phyloP scores from a whole-genome alignment of 2,329 filamentous ascomycete species.

The Ophiostoma ips region DNA sequence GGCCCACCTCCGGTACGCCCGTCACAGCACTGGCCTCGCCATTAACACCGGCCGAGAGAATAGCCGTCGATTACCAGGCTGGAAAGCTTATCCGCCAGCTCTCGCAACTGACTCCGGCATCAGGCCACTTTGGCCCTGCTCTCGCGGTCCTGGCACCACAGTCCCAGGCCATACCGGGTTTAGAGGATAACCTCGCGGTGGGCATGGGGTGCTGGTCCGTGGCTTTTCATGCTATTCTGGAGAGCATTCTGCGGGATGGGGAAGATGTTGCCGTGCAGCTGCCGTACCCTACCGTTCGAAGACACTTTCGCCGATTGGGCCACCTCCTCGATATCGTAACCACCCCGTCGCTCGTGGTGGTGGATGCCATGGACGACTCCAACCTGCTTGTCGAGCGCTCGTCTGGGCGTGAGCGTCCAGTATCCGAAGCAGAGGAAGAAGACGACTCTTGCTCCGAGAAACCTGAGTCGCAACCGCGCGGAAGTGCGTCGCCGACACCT shows the following conservation, averaged over 20 bases:
- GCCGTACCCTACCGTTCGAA: conserved; percentile 40
- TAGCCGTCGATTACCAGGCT: conserved; percentile 30
- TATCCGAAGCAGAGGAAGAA: too few relatives aligned
- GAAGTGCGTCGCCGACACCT: neutral
- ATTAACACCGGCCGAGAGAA: conserved; percentile 23
- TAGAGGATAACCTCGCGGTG: neutral
- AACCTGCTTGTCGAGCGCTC: conserved; percentile 33
- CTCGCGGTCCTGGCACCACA: conserved; percentile 21
- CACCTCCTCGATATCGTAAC: conserved; percentile 38
- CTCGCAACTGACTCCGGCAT: conserved; percentile 30
- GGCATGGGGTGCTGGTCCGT: conserved; percentile 33
- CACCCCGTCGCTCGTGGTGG: conserved; percentile 36
- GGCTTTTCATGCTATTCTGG: conserved; percentile 43
- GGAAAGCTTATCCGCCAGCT: conserved; percentile 33
- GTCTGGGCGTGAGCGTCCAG: too few relatives aligned
- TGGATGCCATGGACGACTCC: conserved; percentile 36
- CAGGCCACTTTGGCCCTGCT: conserved; percentile 33
- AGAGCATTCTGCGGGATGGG: conserved; percentile 41
- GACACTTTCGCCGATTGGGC: conserved; percentile 34
- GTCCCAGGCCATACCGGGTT: neutral
- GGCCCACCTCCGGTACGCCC: conserved; percentile 23
- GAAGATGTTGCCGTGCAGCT: conserved; percentile 46
- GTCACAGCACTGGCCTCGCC: conserved; percentile 24
- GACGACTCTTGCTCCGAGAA: too few relatives aligned
- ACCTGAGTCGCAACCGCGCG: neutral